Base-by-base conservation (phyloP, 2,329 filamentous ascomycete genomes). In the Penicillium decumbens region DNA sequence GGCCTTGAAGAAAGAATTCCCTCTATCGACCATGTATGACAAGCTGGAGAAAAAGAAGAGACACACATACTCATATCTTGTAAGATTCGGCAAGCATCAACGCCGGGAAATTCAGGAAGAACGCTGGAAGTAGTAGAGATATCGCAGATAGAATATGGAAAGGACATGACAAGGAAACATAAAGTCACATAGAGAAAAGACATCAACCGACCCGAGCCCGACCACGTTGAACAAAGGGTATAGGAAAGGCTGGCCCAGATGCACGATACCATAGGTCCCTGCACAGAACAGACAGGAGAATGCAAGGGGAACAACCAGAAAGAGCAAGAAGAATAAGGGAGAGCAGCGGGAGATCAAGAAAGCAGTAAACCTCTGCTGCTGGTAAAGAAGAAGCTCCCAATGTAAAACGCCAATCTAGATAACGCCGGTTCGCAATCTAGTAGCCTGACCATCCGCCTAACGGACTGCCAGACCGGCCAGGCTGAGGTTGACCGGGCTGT, bases 381-480 rank as follows among this genome's bases (percentile, higher is more conserved):
- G 54, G 30, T 42, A 44, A 37, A 41, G 45, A 25, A 44, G 42
- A 30, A 39, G 43, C 23, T 43, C 45, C 49, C 51, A 37, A 46
- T 41, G 18, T 20, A 20, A 50, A 62, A 63, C 55, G 55, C 59
- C 56, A 51, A 47, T 60, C 51, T 55, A 60, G 49, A 54, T 42
- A 63, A 63, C 58, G 61, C 62, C 58, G 43, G 46, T 51, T 49
- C 49, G 53, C 52, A 47, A 55, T 56, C 49, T 63, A 72, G 56
- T 71, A 72, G 39, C 64, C 62, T 39, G 69, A 70, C 65, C 69
- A 71, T 49, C 65, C 64, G 42, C 69, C 68, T 13, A 70, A 55
- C 43, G 67, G 65, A 53, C 63, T 67, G 35, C 67, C 67, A 30
- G 68, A 67, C 53, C 70, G 65, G 38, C 68, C 69, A 25, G 62